Evolutionary conservation across 306 rosid genomes (phyloP).

Genomic region (Gastrolobium villosum): DNA sequence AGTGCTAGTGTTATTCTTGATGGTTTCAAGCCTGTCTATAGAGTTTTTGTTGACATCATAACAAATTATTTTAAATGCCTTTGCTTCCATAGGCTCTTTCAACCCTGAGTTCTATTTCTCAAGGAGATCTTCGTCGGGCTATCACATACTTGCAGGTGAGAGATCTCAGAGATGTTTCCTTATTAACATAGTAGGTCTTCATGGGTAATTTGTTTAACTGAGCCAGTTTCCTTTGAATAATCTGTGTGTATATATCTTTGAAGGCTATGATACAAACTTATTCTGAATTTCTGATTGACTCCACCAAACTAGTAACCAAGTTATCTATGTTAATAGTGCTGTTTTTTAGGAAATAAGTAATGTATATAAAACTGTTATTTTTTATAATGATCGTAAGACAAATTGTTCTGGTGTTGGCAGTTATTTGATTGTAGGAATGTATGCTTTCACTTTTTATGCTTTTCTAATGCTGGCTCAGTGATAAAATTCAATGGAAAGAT

Average conservation of each 20-base stretch:
- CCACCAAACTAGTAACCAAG: constrained; percentile 19
- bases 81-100: constrained; percentile 72
- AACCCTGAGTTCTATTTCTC: constrained; percentile 85
- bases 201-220: constrained; percentile 5
- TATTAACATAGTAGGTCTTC: not conserved
- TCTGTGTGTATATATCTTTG: not conserved
- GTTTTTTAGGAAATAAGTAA: not conserved
- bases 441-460: constrained; percentile 16
- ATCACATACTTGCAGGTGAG: constrained; percentile 93
- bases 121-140: constrained; percentile 98
- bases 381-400: not conserved
- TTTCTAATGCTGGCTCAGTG: constrained; percentile 3
- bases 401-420: constrained; percentile 7
- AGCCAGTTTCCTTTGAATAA: constrained; percentile 18
- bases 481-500: constrained; percentile 14
- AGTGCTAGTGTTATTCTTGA: constrained; percentile 12
- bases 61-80: constrained; percentile 36
- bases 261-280: not conserved
- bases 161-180: constrained; percentile 34
- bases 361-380: not conserved
- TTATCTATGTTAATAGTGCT: not conserved
- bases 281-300: constrained; percentile 10
- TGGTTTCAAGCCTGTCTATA: constrained; percentile 25
- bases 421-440: constrained; percentile 6
- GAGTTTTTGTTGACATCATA: constrained; percentile 21